These are phyloP conservation scores for Russula olivacea DNA, from an alignment of 768 basidiomycete species.

Conservation along the genomic window DNA sequence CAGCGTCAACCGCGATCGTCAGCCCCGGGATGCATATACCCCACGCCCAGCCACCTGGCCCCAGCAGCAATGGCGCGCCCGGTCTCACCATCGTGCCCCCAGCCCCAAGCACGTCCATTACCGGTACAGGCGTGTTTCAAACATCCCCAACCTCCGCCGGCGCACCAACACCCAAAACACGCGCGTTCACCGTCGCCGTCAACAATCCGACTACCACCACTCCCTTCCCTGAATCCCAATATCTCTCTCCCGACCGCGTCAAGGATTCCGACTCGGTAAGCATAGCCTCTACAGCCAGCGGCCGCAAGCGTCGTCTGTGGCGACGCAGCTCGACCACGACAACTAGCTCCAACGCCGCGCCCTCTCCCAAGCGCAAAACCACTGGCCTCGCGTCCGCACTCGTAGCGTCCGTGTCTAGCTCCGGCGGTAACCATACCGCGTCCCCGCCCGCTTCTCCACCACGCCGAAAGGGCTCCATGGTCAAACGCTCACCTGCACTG, in stretches of 20 bases:
- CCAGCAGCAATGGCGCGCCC: slow-evolving; percentile 1
- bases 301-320: slow-evolving; percentile 20
- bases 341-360: not conserved
- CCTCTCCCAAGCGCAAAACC: slow-evolving; percentile 35
- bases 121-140: slow-evolving; percentile 13
- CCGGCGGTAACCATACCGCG: not conserved
- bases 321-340: slow-evolving; percentile 17
- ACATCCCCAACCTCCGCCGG: slow-evolving; percentile 5
- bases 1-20: not conserved
- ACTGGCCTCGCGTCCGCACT: slow-evolving; percentile 62
- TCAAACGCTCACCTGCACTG: slow-evolving; percentile 18
- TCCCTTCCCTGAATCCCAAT: not conserved
- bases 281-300: slow-evolving; percentile 25
- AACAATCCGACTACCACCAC: not conserved
- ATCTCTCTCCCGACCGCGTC: slow-evolving; percentile 18
- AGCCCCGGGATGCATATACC: not conserved
- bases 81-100: slow-evolving; percentile 31
- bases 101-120: slow-evolving; percentile 46
- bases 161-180: slow-evolving; percentile 2
- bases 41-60: not conserved
- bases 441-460: slow-evolving; percentile 7
- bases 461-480: not conserved
- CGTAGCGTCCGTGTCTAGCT: slow-evolving; percentile 54
- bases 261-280: slow-evolving; percentile 25
- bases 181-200: slow-evolving; percentile 7